Conservation (phyloP, 768 basidiomycete species). For the Dendrothele bispora region DNA sequence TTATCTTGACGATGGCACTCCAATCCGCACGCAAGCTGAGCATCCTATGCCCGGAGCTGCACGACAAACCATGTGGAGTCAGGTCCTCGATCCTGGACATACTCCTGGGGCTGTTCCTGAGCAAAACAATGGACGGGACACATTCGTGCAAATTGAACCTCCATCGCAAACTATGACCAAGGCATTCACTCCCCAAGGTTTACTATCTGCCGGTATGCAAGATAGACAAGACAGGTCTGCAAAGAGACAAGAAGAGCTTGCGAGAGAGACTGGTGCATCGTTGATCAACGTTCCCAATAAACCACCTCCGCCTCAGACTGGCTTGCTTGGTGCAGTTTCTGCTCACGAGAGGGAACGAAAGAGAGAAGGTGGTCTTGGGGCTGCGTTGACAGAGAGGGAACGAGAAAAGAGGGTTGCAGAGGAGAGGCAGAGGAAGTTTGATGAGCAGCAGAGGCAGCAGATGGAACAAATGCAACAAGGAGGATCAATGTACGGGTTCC, state of each 20-base stretch:
- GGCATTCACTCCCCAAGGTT: conserved; percentile 91
- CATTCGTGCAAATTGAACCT: conserved; percentile 72
- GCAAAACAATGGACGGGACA: conserved; percentile 44
- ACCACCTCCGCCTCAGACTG: conserved; percentile 92
- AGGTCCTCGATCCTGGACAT: conserved; percentile 74
- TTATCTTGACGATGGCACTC: conserved; percentile 55
- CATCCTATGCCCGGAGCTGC: conserved; percentile 47
- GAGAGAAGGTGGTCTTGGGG: conserved; percentile 93
- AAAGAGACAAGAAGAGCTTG: conserved; percentile 91
- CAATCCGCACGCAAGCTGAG: conserved; percentile 56
- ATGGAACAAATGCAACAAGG: conserved; percentile 87
- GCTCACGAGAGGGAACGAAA: conserved; percentile 93
- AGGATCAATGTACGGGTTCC: conserved; percentile 41
- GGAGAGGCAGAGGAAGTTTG: conserved; percentile 89
- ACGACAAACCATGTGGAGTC: conserved; percentile 83
- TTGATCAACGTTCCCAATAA: conserved; percentile 96
- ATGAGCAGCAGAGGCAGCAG: conserved; percentile 87
- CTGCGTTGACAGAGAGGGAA: conserved; percentile 92
- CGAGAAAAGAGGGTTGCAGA: conserved; percentile 90
- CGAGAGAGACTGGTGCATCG: conserved; percentile 87
- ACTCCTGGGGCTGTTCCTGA: conserved; percentile 45
- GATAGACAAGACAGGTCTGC: conserved; percentile 96
- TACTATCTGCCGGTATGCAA: conserved; percentile 92
- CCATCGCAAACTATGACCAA: conserved; percentile 79
- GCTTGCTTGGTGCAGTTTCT: conserved; percentile 93